Evolutionary conservation across 2,329 filamentous ascomycete genomes (phyloP).

Genomic region (Xylariaceae sp.): DNA sequence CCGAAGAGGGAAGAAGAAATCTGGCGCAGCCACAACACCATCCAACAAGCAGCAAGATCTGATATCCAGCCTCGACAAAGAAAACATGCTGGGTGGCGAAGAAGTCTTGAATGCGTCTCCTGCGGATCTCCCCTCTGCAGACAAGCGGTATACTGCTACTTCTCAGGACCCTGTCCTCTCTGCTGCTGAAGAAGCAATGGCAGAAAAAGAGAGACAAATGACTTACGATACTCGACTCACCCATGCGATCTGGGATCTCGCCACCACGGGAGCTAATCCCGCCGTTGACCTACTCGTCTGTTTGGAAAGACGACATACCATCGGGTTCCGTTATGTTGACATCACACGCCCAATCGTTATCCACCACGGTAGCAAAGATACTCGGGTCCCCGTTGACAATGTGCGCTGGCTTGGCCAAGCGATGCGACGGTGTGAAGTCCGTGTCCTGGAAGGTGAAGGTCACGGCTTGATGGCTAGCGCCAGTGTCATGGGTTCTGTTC

Average conservation of each 20-base stretch:
- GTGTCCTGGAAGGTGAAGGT: conserved; percentile 84
- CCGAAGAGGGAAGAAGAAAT: conserved; percentile 57
- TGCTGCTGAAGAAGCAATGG: conserved; percentile 57
- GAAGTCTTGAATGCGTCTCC: conserved; percentile 27
- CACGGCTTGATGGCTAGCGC: conserved; percentile 96
- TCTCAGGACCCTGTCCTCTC: conserved; percentile 37
- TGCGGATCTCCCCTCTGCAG: conserved; percentile 48
- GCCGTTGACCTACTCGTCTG: conserved; percentile 91
- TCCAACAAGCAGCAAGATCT: conserved; percentile 33
- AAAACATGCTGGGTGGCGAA: conserved; percentile 39
- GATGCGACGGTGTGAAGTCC: conserved; percentile 89
- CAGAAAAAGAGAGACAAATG: conserved; percentile 67
- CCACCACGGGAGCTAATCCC: conserved; percentile 87
- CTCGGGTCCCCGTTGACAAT: conserved; percentile 89
- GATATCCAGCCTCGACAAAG: conserved; percentile 44
- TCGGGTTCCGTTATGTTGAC: conserved; percentile 95
- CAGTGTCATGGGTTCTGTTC: conserved; percentile 84
- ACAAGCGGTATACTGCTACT: conserved; percentile 29
- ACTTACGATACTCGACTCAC: conserved; percentile 83
- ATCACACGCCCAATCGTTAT: conserved; percentile 89
- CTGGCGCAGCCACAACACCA: conserved; percentile 24
- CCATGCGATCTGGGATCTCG: conserved; percentile 89
- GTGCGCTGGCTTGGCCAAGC: conserved; percentile 91
- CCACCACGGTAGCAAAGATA: conserved; percentile 88
- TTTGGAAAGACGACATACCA: conserved; percentile 82